These are phyloP conservation scores for Globisporangium rhizosaccharum DNA, from an alignment of 352 stramenopile species.

Conservation along the genomic window DNA sequence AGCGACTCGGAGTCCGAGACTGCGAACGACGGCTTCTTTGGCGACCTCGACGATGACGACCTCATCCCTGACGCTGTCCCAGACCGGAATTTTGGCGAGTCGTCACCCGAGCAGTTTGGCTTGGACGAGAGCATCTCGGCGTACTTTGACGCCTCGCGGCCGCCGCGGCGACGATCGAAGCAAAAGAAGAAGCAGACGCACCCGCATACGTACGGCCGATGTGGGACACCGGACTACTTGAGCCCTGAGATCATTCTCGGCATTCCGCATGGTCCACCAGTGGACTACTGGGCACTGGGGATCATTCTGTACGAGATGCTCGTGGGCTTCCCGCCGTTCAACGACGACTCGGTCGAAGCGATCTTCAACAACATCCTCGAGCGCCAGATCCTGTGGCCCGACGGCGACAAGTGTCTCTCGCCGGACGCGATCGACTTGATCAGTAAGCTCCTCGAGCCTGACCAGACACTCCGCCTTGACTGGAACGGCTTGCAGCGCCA, in stretches of 20 bases:
- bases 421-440: conserved; percentile 79
- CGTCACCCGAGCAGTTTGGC: conserved; percentile 15
- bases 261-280: conserved; percentile 58
- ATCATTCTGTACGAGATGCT: conserved; percentile 91
- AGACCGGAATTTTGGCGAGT: conserved; percentile 2
- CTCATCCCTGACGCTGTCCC: neutral
- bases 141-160: conserved; percentile 14
- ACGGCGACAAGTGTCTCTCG: conserved; percentile 86
- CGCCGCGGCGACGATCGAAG: conserved; percentile 9
- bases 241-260: conserved; percentile 86
- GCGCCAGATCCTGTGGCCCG: conserved; percentile 80
- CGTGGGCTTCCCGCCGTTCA: conserved; percentile 85
- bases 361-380: conserved; percentile 87
- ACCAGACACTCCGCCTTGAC: conserved; percentile 55
- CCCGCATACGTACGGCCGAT: conserved; percentile 60
- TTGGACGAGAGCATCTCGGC: conserved; percentile 20
- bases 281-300: conserved; percentile 89
- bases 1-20: conserved; percentile 36
- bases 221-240: conserved; percentile 86
- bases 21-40: conserved; percentile 14
- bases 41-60: conserved; percentile 11
- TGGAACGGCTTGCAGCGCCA: conserved; percentile 66
- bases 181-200: conserved; percentile 35
- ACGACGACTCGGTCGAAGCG: conserved; percentile 82
- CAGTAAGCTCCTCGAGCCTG: conserved; percentile 63